These are phyloP conservation scores for Physcomitrellopsis africana DNA, from an alignment of 225 moss, liverwort and hornwort genomes.

Conservation along the genomic window DNA sequence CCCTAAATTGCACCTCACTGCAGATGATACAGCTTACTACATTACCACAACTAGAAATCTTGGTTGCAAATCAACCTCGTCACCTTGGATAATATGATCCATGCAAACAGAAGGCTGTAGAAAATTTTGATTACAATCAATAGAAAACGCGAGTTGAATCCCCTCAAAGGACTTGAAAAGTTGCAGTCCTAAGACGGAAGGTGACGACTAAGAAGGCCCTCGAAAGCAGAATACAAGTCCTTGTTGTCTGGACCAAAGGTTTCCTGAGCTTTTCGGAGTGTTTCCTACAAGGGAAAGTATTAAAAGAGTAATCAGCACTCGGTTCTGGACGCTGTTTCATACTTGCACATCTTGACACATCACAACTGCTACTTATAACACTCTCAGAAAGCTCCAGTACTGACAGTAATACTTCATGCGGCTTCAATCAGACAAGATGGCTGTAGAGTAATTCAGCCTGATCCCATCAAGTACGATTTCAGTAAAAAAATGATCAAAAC, in stretches of 20 bases:
- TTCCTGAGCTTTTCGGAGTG: slow-evolving; percentile 81
- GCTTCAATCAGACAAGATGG: background rate
- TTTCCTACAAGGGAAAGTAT: slow-evolving; percentile 55
- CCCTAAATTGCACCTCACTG: slow-evolving; percentile 24
- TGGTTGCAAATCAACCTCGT: slow-evolving; percentile 14
- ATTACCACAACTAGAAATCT: slow-evolving; percentile 20
- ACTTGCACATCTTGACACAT: background rate
- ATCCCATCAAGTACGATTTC: background rate
- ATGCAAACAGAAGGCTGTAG: background rate
- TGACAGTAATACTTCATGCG: background rate
- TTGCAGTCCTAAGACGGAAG: slow-evolving; percentile 52
- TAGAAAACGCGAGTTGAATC: background rate
- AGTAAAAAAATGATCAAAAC: background rate
- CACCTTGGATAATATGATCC: slow-evolving; percentile 14
- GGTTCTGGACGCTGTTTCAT: too few species aligned
- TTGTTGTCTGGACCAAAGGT: slow-evolving; percentile 88
- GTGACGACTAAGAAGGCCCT: slow-evolving; percentile 83
- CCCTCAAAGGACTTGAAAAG: slow-evolving; percentile 5
- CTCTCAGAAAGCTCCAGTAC: slow-evolving; percentile 1
- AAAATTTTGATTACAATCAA: slow-evolving; percentile 14
- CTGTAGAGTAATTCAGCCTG: background rate
- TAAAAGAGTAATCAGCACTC: background rate
- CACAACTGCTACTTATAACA: background rate
- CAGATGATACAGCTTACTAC: slow-evolving; percentile 23
- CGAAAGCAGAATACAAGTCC: slow-evolving; percentile 80